Conservation (phyloP, 1,284 basidiomycete genomes). For the Sphaerobolus stellatus region DNA sequence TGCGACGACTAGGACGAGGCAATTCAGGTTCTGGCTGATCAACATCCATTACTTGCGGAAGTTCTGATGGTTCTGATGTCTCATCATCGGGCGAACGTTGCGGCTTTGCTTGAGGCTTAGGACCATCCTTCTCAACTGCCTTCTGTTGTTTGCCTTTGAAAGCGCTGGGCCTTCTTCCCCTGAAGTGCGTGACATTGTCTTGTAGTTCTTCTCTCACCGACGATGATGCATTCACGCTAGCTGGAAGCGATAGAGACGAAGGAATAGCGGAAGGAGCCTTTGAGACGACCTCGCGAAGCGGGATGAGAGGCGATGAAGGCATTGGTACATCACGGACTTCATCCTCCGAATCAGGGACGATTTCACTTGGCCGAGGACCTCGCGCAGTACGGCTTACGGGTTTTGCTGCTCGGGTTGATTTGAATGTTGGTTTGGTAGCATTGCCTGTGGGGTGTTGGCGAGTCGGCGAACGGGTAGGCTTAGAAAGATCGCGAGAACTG, state of each 20-base stretch:
- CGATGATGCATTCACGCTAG: conserved; percentile 9
- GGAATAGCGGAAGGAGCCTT: not conserved
- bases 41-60: no score
- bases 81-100: no score
- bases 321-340: no score
- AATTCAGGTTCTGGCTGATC: not conserved
- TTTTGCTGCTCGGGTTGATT: not conserved
- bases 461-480: no score
- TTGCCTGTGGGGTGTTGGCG: not conserved
- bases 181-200: conserved; percentile 10
- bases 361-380: not conserved
- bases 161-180: conserved; percentile 2
- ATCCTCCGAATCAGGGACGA: conserved; percentile 12
- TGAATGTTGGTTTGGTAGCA: not conserved
- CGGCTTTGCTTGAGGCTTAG: no score
- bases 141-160: not conserved
- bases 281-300: not conserved
- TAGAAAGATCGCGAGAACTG: not conserved
- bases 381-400: no score
- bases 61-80: no score
- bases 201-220: conserved; percentile 8
- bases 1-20: not conserved
- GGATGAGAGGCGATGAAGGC: conserved; percentile 1
- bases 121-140: not conserved
- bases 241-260: conserved; percentile 6